Percentiles rank a stretch among this genome's conserved stretches.
phyloP scores from a whole-genome alignment of 2,329 filamentous ascomycete genomes.

The Coniosporium tulheliwenetii region DNA sequence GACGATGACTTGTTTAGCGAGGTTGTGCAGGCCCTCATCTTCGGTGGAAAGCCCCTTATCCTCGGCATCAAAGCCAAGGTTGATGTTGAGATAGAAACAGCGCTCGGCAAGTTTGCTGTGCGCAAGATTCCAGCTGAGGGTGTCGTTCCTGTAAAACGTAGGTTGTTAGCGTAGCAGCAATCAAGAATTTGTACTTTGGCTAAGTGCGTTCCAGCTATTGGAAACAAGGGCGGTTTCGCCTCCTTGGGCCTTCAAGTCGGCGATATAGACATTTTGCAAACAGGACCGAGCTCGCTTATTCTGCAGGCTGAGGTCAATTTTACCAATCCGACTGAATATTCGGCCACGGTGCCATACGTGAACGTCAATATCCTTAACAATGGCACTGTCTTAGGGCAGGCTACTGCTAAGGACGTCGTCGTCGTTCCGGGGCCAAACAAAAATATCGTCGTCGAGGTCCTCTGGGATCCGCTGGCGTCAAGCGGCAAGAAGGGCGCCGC shows the following conservation, averaged over 20 bases:
- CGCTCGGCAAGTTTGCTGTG: conserved; percentile 64
- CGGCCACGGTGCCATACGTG: conserved; percentile 64
- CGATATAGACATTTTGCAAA: conserved; percentile 57
- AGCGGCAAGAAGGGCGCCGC: conserved; percentile 45
- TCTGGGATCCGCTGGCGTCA: conserved; percentile 55
- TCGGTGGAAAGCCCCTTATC: conserved; percentile 52
- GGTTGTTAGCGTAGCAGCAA: conserved; percentile 29
- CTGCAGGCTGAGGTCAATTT: conserved; percentile 63
- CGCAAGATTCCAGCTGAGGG: conserved; percentile 74
- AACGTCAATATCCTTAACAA: conserved; percentile 65
- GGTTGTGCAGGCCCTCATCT: conserved; percentile 66
- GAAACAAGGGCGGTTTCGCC: conserved; percentile 29
- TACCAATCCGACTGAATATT: conserved; percentile 81
- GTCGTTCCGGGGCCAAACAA: conserved; percentile 58
- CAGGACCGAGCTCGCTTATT: conserved; percentile 53
- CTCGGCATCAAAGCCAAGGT: conserved; percentile 66
- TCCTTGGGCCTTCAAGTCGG: conserved; percentile 48
- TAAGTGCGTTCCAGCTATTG: conserved; percentile 13
- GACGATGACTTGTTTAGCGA: conserved; percentile 65
- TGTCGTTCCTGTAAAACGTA: conserved; percentile 83
- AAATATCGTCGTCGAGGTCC: conserved; percentile 48
- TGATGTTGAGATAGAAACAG: conserved; percentile 68
- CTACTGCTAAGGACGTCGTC: conserved; percentile 46
- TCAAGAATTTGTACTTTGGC: too few species aligned
- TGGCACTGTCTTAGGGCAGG: conserved; percentile 58